A percentile compares a stretch with the other conserved stretches of the same genome.
phyloP scores from a whole-genome alignment of 1,284 basidiomycete genomes.

The Trichosporon asahii region DNA sequence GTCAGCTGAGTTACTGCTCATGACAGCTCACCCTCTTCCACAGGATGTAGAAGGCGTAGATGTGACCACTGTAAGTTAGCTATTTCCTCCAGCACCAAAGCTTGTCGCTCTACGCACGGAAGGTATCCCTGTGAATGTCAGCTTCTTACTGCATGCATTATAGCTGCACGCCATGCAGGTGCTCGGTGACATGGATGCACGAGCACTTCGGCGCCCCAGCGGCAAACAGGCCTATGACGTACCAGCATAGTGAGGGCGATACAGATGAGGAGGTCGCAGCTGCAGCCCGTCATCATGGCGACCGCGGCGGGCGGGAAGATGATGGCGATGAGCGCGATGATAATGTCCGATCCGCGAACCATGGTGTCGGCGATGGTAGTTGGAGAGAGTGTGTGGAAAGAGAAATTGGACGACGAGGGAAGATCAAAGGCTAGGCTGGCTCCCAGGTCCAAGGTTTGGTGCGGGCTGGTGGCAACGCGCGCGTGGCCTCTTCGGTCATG shows the following conservation, averaged over 20 bases:
- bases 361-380: constrained; percentile 26
- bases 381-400: constrained; percentile 1
- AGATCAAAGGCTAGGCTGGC: background rate
- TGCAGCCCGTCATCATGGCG: constrained; percentile 70
- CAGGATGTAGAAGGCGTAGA: constrained; percentile 56
- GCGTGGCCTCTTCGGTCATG: background rate
- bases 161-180: background rate
- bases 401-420: background rate
- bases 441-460: background rate
- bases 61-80: constrained; percentile 44
- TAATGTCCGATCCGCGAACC: constrained; percentile 48
- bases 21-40: constrained; percentile 26
- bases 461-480: background rate
- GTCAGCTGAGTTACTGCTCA: background rate
- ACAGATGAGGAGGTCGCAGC: constrained; percentile 76
- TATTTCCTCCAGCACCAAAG: background rate
- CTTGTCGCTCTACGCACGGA: constrained; percentile 21
- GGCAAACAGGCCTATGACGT: background rate
- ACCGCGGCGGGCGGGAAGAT: constrained; percentile 59
- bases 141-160: background rate
- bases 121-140: constrained; percentile 27
- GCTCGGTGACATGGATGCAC: background rate
- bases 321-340: constrained; percentile 57
- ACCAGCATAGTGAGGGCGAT: constrained; percentile 51
- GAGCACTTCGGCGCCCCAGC: background rate